Base-by-base conservation (phyloP, 1,284 basidiomycete species). In the Papiliotrema nemorosa region DNA sequence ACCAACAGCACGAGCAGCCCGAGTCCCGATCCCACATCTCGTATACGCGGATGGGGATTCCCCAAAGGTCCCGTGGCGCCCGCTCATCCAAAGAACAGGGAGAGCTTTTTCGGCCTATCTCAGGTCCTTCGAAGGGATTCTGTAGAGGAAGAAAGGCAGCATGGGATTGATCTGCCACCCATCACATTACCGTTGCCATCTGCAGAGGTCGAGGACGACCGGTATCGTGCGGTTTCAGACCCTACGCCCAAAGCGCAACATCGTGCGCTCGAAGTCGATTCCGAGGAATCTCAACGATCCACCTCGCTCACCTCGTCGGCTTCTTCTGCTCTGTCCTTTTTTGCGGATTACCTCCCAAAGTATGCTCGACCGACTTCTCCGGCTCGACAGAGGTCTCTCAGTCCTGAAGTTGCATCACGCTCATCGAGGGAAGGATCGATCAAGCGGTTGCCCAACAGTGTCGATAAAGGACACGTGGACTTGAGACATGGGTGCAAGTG, bases 91-190 rank as follows among this genome's bases (percentile, higher is more conserved):
- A 31, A 24, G 44, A 59, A 69, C 47, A 53, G 68, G n/a, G 70
- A 73, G 27, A 67, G 63, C 3, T 73, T 73, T 62, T 73, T 73
- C 49, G 70, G 70, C 5, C 50, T 71, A 13, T 70, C 69, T 1
- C 55, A 57, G 14, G 44, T 50, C 1, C 50, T 56, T 7, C 50
- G 42, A 12, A 36, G 52, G n/a, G 41, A 39, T 16, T 54, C 49
- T 16, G 40, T 37, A 21, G 29, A 41, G 3, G 48, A 46, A 12
- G 40, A 38, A n/a, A 36, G 10, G 3, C 46, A 38, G 3, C 18
- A 36, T 13, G 60, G 57, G 5, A 47, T 62, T 21, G 60, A 62
- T 38, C 37, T 58, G 27, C 58, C 59, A 12, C 54, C 55, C n/a
- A 53, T 60, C 40, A n/a, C n/a, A n/a, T 33, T 49, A 10, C 26